Evolutionary conservation across 495 filamentous ascomycete species (phyloP), one percentile per base, ranked within the genome.

Genomic region (Aspergillus biplanus): DNA sequence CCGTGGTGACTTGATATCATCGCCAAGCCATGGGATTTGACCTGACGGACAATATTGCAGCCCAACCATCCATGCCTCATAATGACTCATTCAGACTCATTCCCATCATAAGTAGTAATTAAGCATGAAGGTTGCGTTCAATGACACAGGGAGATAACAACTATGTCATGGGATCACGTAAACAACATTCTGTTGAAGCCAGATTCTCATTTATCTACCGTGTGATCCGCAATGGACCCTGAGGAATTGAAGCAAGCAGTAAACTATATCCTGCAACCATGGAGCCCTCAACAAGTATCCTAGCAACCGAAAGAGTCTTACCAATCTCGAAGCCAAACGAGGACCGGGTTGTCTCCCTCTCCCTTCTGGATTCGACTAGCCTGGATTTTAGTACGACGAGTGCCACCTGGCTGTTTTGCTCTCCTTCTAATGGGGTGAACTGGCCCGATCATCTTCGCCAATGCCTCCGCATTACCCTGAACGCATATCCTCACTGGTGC

Each of bases 401-500:
- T 31, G 70, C 67, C 5, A 63, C 71, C 18, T 77, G 75, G 75
- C 37, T 76, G 6, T 72, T 67, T 35, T 64, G 69, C 15, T 39
- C 34, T 21, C 67, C 69, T 3, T 33, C 16, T 44, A 27, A 68
- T 9, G 5, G 61, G 37, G 16, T 18, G 47, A 58, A 27, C 15
- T 72, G 16, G 37, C 52, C 33, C 13, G 56, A 64, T 1, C 64
- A 68, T 48, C 66, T 75, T n/a, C 67, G 70, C 18, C 54, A 62
- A 7, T 70, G 73, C 2, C 67, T 76, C 4, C 52, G 16, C 3
- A 56, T 65, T 15, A 68, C 71, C 6, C 67, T 78, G 0, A 58
- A 71, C 15, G 67, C 67, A 2, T 78, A 77, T 60, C 71, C 74
- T 6, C 74, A 76, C 33, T 76, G 67, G 66, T 55, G 65, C 32